Evolutionary conservation across 1,284 basidiomycete species (phyloP), one percentile per base, ranked within the genome.

Genomic region (Cutaneotrichosporon arboriforme): DNA sequence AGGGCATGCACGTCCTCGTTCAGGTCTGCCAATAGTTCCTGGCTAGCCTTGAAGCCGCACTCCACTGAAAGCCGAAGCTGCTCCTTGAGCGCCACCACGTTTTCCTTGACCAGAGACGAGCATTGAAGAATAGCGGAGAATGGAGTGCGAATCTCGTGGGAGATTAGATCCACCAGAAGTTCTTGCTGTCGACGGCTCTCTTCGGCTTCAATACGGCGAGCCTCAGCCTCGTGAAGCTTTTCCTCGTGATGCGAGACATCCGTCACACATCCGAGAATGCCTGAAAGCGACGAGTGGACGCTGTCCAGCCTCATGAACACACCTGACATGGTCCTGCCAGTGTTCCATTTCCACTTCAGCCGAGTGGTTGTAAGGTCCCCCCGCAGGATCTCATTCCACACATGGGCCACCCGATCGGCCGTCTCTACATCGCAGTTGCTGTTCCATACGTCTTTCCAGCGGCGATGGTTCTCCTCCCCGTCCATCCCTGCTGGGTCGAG

Each of bases 171-270:
- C 33, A 70, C 59, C 15, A 70, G 48, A n/a, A 67, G 52, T 35
- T 67, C 66, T 49, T 68, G 64, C 35, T 66, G 63, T 8, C 56
- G 58, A 37, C 63, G 61, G 31, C 55, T 51, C 36, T 61, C 64
- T 43, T 66, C 66, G 14, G 66, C 17, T 52, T 51, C 45, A 26
- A 48, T 42, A 8, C 61, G 52, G 22, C 66, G 49, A n/a, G 51
- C 22, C 41, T 69, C 62, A 1, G 61, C 65, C 17, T 63, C 63
- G 10, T 52, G 35, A 4, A 69, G 39, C 36, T 49, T 47, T 39
- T 64, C 60, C 61, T 70, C 67, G 48, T 72, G 67, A 34, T 70
- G 54, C 4, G 67, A 63, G 4, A 71, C 63, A 44, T 73, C 73
- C 10, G 59, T 63, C 0, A 70, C 51, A 54, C 73, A 75, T 1